Evolutionary conservation across 2,329 filamentous ascomycete genomes (phyloP).

Genomic region (Epichloe hybrida): DNA sequence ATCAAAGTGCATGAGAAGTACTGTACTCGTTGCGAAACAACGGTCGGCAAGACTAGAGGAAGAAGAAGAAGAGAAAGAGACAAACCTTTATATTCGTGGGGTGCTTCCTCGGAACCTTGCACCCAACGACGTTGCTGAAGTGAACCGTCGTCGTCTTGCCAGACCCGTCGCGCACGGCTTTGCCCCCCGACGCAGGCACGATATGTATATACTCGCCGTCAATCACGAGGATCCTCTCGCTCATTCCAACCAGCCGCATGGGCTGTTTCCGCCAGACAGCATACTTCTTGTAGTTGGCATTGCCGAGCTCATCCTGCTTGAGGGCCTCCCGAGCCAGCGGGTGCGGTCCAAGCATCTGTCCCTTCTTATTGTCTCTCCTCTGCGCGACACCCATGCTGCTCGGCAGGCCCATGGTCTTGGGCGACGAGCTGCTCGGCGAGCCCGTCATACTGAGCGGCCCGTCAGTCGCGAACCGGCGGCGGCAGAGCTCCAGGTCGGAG

Average conservation of each 20-base stretch:
- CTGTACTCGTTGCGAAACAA: no score
- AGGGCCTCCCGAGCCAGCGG: conserved; percentile 52
- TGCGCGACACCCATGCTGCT: conserved; percentile 24
- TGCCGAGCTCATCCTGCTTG: conserved; percentile 44
- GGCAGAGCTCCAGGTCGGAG: conserved; percentile 60
- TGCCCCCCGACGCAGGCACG: conserved; percentile 58
- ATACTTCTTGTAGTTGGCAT: conserved; percentile 58
- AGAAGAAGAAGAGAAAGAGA: conserved; percentile 1
- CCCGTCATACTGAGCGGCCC: conserved; percentile 54
- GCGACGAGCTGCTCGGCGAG: conserved; percentile 56
- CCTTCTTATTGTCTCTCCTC: conserved; percentile 39
- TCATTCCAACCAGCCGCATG: conserved; percentile 64
- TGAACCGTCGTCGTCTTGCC: conserved; percentile 70
- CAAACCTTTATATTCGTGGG: conserved; percentile 66
- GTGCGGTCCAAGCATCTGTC: conserved; percentile 43
- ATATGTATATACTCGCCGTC: conserved; percentile 82
- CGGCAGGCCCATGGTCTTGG: conserved; percentile 45
- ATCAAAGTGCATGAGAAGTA: no score
- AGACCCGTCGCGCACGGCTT: conserved; percentile 47
- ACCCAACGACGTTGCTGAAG: conserved; percentile 69
- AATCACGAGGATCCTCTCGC: conserved; percentile 64
- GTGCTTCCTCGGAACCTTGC: conserved; percentile 68
- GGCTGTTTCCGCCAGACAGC: conserved; percentile 71
- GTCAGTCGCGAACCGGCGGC: conserved; percentile 63
- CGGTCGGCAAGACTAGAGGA: no score